Evolutionary conservation across 2,329 filamentous ascomycete genomes (phyloP).

Genomic region (Neoarthrinium moseri): DNA sequence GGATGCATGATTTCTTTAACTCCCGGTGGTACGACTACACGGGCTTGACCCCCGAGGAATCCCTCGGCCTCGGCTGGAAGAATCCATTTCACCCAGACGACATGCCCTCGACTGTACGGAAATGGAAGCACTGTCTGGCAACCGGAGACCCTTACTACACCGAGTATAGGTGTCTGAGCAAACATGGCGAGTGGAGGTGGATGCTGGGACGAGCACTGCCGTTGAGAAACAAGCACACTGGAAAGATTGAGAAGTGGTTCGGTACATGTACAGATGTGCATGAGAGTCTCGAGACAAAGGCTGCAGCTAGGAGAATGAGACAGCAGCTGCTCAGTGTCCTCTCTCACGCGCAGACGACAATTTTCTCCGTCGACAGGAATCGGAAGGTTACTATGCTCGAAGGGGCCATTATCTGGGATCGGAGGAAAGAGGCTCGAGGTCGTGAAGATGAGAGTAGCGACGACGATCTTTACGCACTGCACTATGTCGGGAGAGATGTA

Average conservation of each 20-base stretch:
- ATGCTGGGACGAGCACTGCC: conserved; percentile 73
- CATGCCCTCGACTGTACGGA: conserved; percentile 48
- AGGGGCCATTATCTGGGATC: conserved; percentile 60
- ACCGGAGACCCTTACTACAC: conserved; percentile 69
- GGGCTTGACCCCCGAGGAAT: conserved; percentile 61
- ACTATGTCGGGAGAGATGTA: conserved; percentile 60
- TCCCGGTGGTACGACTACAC: conserved; percentile 80
- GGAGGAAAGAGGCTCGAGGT: conserved; percentile 20
- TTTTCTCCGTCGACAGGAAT: conserved; percentile 69
- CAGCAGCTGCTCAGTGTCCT: conserved; percentile 73
- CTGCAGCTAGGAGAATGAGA: conserved; percentile 64
- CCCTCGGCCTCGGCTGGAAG: conserved; percentile 61
- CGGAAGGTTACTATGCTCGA: conserved; percentile 67
- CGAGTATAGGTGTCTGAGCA: conserved; percentile 68
- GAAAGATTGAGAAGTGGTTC: conserved; percentile 75
- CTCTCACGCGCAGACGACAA: conserved; percentile 70
- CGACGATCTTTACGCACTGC: conserved; percentile 38
- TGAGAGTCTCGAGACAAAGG: conserved; percentile 67
- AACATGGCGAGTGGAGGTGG: conserved; percentile 73
- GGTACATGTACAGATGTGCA: conserved; percentile 79
- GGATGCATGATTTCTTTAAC: conserved; percentile 71
- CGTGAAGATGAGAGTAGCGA: conserved; percentile 20
- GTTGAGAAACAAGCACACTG: conserved; percentile 62
- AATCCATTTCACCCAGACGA: conserved; percentile 71
- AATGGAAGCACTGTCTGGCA: conserved; percentile 61